phyloP scores from a whole-genome alignment of 495 filamentous ascomycete species.

The Aspergillus cristatus region DNA sequence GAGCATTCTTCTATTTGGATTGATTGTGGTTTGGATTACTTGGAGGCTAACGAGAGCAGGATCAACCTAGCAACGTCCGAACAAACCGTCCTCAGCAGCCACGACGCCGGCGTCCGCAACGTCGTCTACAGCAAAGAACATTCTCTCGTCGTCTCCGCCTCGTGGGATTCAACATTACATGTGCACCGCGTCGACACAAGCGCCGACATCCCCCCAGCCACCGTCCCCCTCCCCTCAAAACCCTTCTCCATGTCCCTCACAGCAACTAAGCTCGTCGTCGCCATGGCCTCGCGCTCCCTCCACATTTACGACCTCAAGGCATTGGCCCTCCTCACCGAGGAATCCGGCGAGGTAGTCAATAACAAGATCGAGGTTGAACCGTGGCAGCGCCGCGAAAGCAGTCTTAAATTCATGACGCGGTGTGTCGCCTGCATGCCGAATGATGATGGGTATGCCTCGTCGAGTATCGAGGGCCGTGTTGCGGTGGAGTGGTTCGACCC shows the following conservation, averaged over 20 bases:
- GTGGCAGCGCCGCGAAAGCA: slow-evolving; percentile 84
- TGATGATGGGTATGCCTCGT: slow-evolving; percentile 82
- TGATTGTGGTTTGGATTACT: no score
- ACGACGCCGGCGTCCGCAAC: slow-evolving; percentile 67
- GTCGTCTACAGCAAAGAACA: slow-evolving; percentile 73
- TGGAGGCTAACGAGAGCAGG: slow-evolving; percentile 32
- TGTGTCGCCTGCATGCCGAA: slow-evolving; percentile 95
- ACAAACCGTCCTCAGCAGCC: slow-evolving; percentile 67
- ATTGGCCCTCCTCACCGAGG: slow-evolving; percentile 44
- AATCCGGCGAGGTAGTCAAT: slow-evolving; percentile 28
- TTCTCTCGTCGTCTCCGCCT: slow-evolving; percentile 73
- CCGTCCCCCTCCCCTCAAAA: slow-evolving; percentile 66
- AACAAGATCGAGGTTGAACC: slow-evolving; percentile 56
- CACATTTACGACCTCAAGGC: slow-evolving; percentile 85
- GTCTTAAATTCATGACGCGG: slow-evolving; percentile 90
- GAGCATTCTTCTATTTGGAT: slow-evolving; percentile 12
- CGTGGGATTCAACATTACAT: slow-evolving; percentile 88
- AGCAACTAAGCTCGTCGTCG: slow-evolving; percentile 78
- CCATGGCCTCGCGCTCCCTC: slow-evolving; percentile 84
- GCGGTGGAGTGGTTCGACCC: slow-evolving; percentile 98
- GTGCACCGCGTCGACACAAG: slow-evolving; percentile 54
- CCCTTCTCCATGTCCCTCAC: slow-evolving; percentile 78
- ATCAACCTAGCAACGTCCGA: slow-evolving; percentile 63
- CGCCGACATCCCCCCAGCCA: slow-evolving; percentile 40
- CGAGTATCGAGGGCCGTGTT: slow-evolving; percentile 84